These are phyloP conservation scores for Alternaria sp. DNA, from an alignment of 2,329 filamentous ascomycete genomes.

Conservation along the genomic window DNA sequence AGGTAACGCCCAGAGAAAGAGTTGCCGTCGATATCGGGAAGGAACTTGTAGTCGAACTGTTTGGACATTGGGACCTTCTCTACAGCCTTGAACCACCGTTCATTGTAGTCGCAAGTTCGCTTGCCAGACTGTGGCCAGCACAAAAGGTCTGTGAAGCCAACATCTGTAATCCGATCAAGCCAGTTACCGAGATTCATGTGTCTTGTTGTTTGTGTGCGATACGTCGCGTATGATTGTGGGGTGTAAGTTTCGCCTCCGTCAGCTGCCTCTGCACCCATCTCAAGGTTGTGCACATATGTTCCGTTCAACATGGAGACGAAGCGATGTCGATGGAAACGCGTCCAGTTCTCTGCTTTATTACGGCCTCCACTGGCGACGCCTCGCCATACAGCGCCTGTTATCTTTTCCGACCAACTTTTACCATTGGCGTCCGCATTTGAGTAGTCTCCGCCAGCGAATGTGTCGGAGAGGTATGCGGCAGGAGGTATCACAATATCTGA, in stretches of 20 bases:
- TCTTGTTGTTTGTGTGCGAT: constrained; percentile 48
- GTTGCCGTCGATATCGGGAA: constrained; percentile 80
- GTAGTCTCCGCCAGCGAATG: constrained; percentile 49
- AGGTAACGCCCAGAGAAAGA: constrained; percentile 53
- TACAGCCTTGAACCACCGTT: constrained; percentile 51
- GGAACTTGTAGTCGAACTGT: constrained; percentile 68
- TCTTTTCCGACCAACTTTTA: constrained; percentile 55
- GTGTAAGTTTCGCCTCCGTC: constrained; percentile 51
- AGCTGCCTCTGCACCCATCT: constrained; percentile 42
- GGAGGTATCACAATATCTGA: constrained; percentile 63
- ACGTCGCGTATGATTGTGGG: constrained; percentile 50
- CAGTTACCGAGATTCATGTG: constrained; percentile 52
- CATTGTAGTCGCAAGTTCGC: constrained; percentile 58
- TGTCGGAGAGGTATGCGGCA: constrained; percentile 60
- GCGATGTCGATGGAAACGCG: constrained; percentile 76
- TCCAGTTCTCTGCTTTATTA: constrained; percentile 67
- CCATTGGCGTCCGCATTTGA: constrained; percentile 53
- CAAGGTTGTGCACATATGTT: constrained; percentile 63
- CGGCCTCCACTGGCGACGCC: constrained; percentile 59
- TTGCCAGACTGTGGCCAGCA: constrained; percentile 54
- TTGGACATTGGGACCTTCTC: constrained; percentile 49
- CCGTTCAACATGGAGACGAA: constrained; percentile 77
- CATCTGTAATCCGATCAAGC: constrained; percentile 52
- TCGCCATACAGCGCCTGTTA: constrained; percentile 56
- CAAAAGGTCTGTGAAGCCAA: constrained; percentile 55